These are phyloP conservation scores for Asterophora parasitica DNA, from an alignment of 768 basidiomycete species.

Conservation along the genomic window DNA sequence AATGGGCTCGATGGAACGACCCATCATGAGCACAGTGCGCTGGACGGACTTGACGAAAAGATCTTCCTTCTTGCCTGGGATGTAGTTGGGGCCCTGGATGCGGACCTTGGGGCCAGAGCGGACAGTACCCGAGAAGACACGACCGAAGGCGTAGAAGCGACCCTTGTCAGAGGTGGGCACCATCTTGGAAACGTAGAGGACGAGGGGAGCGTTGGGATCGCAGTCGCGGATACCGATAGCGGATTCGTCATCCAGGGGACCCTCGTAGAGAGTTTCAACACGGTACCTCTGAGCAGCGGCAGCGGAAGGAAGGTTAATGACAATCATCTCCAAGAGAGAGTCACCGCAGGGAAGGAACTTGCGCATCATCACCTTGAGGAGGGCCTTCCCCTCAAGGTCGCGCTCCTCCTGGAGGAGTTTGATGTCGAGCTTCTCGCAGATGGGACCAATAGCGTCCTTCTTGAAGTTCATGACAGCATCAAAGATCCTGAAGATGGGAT, in stretches of 20 bases:
- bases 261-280: constrained; percentile 98
- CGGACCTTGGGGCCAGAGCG: constrained; percentile 98
- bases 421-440: constrained; percentile 95
- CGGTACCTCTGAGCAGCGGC: constrained; percentile 95
- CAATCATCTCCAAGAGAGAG: constrained; percentile 98
- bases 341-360: constrained; percentile 99
- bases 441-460: constrained; percentile 75
- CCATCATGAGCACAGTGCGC: constrained; percentile 99
- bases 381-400: constrained; percentile 89
- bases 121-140: too few species aligned
- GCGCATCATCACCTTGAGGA: constrained; percentile 97
- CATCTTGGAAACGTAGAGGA: constrained; percentile 99
- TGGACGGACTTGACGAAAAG: constrained; percentile 97
- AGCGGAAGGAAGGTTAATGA: constrained; percentile 97
- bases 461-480: constrained; percentile 99
- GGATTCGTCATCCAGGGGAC: too few species aligned
- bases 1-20: constrained; percentile 93
- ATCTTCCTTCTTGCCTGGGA: constrained; percentile 98
- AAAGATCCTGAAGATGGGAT: constrained; percentile 98
- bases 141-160: too few species aligned
- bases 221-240: constrained; percentile 98
- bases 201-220: constrained; percentile 92
- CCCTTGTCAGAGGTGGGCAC: too few species aligned
- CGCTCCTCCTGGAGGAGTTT: constrained; percentile 83
- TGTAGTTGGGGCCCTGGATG: constrained; percentile 98